These are phyloP conservation scores for Diaporthe longicolla DNA, from an alignment of 2,329 filamentous ascomycete genomes.

Conservation along the genomic window DNA sequence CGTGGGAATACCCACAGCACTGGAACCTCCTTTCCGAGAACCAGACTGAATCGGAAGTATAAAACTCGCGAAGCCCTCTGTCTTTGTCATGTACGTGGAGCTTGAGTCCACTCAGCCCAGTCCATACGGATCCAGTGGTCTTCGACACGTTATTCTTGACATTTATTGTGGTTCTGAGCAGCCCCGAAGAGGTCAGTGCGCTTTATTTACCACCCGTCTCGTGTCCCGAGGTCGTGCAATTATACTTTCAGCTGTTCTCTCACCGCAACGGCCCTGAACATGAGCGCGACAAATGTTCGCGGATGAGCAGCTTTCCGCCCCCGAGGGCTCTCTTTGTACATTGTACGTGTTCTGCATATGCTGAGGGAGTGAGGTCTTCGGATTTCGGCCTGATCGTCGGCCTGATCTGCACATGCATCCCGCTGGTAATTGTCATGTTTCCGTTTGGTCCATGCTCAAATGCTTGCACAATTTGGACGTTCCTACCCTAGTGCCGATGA, in stretches of 20 bases:
- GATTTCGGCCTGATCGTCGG: neutral
- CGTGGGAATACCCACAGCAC: neutral
- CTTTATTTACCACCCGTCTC: neutral
- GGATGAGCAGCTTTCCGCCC: neutral
- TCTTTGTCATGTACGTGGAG: conserved; percentile 16
- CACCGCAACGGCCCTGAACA: neutral
- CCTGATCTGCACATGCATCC: neutral
- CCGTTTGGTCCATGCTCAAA: neutral
- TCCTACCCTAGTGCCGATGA: neutral
- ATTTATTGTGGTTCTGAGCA: conserved; percentile 11
- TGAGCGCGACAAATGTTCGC: neutral
- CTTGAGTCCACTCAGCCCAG: conserved; percentile 17
- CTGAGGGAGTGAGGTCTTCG: neutral
- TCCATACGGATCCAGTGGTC: neutral
- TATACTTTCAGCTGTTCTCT: neutral
- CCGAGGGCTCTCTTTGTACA: neutral
- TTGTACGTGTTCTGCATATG: no score
- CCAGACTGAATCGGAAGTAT: neutral
- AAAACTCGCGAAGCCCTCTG: neutral
- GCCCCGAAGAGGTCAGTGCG: neutral
- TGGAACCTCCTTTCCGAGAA: conserved; percentile 25
- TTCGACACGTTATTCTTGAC: conserved; percentile 15
- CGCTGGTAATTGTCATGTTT: neutral
- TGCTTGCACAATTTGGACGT: neutral
- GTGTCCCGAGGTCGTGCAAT: conserved; percentile 3